Conservation (phyloP, 768 basidiomycete genomes). For the Fibroporia radiculosa region DNA sequence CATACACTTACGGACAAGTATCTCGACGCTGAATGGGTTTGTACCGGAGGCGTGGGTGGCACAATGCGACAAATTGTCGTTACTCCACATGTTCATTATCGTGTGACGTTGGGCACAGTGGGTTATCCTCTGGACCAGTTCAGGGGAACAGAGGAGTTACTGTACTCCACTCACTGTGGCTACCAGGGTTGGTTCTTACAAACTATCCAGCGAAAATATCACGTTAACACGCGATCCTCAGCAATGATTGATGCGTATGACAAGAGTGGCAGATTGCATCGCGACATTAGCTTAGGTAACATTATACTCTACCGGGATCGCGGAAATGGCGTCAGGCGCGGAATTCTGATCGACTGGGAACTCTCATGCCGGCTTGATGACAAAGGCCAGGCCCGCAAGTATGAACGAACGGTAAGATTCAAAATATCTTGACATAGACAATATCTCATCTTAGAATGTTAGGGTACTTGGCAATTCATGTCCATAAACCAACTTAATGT, state of each 20-base stretch:
- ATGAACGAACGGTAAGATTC: background rate
- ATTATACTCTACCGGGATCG: background rate
- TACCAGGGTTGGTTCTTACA: background rate
- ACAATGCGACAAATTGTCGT: background rate
- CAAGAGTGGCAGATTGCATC: background rate
- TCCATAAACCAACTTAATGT: background rate
- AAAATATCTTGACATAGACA: background rate
- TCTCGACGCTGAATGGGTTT: no score
- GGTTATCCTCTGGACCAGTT: background rate
- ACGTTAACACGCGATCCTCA: no score
- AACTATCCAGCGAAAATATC: background rate
- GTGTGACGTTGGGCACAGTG: background rate
- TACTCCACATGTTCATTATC: conserved; percentile 3
- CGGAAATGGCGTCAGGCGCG: conserved; percentile 2
- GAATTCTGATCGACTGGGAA: conserved; percentile 11
- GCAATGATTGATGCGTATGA: conserved; percentile 5
- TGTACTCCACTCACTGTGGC: background rate
- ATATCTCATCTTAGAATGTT: background rate
- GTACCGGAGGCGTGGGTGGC: no score
- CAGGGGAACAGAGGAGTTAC: conserved; percentile 1
- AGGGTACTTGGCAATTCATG: conserved; percentile 10
- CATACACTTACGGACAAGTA: no score
- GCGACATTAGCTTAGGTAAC: no score
- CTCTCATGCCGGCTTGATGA: conserved; percentile 1
- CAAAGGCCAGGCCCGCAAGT: background rate